Percentiles rank a stretch among this genome's conserved stretches.
Conservation (phyloP, 176 grass and related monocot genomes). For the Tillandsia leiboldiana region DNA sequence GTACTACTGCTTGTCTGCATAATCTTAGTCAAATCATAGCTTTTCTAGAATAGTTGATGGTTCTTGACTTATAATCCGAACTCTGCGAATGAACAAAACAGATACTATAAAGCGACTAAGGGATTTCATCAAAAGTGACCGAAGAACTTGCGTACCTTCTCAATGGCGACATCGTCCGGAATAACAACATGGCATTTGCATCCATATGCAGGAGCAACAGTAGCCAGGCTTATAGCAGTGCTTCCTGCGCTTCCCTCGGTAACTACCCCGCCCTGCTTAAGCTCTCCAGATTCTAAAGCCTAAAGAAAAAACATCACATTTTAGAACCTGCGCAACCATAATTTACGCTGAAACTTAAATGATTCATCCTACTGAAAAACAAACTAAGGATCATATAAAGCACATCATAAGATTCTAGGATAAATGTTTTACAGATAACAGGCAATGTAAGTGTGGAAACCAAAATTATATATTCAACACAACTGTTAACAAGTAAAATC, state of each 20-base stretch:
- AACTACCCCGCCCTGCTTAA: slow-evolving; percentile 58
- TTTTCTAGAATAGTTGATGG: background rate
- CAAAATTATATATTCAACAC: too few species aligned
- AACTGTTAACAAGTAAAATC: background rate
- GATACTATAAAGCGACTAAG: background rate
- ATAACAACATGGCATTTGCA: slow-evolving; percentile 88
- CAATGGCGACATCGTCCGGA: slow-evolving; percentile 86
- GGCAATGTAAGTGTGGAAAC: too few species aligned
- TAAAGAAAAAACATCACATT: slow-evolving; percentile 13
- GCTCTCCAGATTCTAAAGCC: slow-evolving; percentile 68
- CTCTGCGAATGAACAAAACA: too few species aligned
- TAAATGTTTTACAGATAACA: too few species aligned
- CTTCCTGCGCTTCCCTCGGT: slow-evolving; percentile 93
- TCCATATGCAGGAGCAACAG: slow-evolving; percentile 76
- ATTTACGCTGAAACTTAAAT: background rate
- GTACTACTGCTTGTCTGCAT: background rate
- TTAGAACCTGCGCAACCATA: background rate
- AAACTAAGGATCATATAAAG: too few species aligned
- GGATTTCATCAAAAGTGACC: background rate
- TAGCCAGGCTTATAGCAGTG: slow-evolving; percentile 94
- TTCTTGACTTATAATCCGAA: background rate
- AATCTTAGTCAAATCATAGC: background rate
- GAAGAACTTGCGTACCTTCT: slow-evolving; percentile 52
- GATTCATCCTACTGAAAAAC: too few species aligned
- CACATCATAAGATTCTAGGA: too few species aligned